These are phyloP conservation scores for Geosmithia putterillii DNA, from an alignment of 2,329 filamentous ascomycete species.

Conservation along the genomic window DNA sequence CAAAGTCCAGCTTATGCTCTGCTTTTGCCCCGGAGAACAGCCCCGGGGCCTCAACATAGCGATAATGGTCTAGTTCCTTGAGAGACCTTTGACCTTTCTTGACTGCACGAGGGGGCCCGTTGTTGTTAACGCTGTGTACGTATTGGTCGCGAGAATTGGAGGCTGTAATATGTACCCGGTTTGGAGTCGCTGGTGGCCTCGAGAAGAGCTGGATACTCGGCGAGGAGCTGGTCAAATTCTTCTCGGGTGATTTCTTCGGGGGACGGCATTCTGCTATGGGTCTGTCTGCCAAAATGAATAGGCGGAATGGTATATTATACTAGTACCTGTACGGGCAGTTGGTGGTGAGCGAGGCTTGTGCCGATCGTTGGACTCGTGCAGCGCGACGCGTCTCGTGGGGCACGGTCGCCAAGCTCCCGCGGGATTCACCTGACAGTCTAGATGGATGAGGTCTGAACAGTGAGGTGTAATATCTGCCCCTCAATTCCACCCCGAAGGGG, in stretches of 20 bases:
- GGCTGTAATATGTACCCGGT: conserved; percentile 19
- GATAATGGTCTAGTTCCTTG: conserved; percentile 44
- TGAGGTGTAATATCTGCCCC: no score
- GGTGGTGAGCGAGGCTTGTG: no score
- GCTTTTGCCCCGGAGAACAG: conserved; percentile 25
- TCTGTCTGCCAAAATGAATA: background rate
- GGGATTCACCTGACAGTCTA: no score
- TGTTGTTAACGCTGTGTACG: background rate
- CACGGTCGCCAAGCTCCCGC: background rate
- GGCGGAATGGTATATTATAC: no score
- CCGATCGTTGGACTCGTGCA: no score
- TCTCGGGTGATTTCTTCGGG: conserved; percentile 10
- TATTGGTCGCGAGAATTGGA: background rate
- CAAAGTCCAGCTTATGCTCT: conserved; percentile 32
- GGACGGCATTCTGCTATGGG: background rate
- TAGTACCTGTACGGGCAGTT: no score
- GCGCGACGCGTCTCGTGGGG: background rate
- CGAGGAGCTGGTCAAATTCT: conserved; percentile 22
- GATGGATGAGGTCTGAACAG: no score
- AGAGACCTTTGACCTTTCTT: conserved; percentile 40
- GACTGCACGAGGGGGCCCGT: conserved; percentile 13
- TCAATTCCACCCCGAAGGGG: no score
- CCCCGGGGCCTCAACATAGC: conserved; percentile 40
- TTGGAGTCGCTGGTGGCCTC: conserved; percentile 31
- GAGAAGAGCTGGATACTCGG: conserved; percentile 26